Evolutionary conservation across 2,329 filamentous ascomycete species (phyloP).

Genomic region (Diplodia scrobiculata): DNA sequence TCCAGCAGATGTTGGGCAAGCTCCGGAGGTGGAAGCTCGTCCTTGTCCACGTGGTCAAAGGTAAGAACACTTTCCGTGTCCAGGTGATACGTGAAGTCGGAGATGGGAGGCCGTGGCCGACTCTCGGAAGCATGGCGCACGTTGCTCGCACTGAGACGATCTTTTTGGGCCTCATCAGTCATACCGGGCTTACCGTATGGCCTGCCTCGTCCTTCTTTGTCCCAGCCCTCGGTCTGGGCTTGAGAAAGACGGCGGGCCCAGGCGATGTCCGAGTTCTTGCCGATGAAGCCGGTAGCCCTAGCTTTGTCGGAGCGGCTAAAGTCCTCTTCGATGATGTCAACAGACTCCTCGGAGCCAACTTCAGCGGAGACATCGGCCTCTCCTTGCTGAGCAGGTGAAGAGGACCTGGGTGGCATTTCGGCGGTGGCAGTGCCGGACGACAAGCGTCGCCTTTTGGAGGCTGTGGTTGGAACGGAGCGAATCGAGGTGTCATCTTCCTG

Average conservation of each 20-base stretch:
- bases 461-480: neutral
- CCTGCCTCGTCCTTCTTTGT: neutral
- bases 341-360: constrained; percentile 36
- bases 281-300: constrained; percentile 37
- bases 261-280: constrained; percentile 35
- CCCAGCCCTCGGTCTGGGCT: constrained; percentile 28
- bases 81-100: constrained; percentile 33
- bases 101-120: neutral
- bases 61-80: constrained; percentile 39
- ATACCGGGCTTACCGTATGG: constrained; percentile 5
- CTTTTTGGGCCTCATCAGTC: neutral
- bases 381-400: constrained; percentile 30
- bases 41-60: constrained; percentile 38
- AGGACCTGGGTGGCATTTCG: constrained; percentile 29
- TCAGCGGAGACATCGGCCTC: constrained; percentile 36
- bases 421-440: constrained; percentile 25
- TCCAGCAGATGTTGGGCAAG: constrained; percentile 41
- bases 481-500: constrained; percentile 14
- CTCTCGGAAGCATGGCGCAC: neutral
- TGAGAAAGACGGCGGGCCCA: constrained; percentile 37
- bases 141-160: neutral
- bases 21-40: constrained; percentile 40
- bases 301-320: constrained; percentile 33
- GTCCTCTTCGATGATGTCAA: constrained; percentile 37
- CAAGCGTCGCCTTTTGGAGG: constrained; percentile 1